Percentiles rank a stretch among this genome's conserved stretches.
Evolutionary conservation across 2,329 filamentous ascomycete species (phyloP).

Genomic region (Macrophomina phaseolina): DNA sequence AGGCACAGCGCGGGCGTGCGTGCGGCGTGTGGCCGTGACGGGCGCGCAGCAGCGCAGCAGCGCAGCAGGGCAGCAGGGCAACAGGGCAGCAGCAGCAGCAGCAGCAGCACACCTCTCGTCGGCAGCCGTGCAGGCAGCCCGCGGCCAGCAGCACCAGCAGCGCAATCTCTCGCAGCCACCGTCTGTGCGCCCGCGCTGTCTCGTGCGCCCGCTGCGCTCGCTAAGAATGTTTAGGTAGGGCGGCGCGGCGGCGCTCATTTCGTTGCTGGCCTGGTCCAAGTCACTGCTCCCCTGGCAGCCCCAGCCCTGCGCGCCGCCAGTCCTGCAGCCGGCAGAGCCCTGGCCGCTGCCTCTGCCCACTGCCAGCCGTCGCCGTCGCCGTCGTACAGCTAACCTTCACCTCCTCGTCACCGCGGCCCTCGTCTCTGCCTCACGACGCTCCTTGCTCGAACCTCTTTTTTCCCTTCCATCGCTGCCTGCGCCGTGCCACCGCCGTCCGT

Average conservation of each 20-base stretch:
- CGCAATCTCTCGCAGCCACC: conserved; percentile 12
- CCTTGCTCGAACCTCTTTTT: conserved; percentile 16
- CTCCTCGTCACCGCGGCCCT: background rate
- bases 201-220: conserved; percentile 15
- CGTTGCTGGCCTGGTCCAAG: conserved; percentile 2
- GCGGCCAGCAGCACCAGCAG: background rate
- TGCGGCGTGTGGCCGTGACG: background rate
- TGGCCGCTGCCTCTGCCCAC: background rate
- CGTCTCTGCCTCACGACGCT: conserved; percentile 6
- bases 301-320: background rate
- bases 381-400: conserved; percentile 14
- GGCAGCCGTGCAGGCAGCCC: no score
- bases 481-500: conserved; percentile 13
- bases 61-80: no score
- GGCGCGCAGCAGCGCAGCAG: background rate
- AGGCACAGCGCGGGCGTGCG: background rate
- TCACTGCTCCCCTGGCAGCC: conserved; percentile 4
- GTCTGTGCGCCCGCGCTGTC: conserved; percentile 18
- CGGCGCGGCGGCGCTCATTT: conserved; percentile 22
- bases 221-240: conserved; percentile 23
- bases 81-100: no score
- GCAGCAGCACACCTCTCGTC: no score
- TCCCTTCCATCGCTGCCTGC: background rate
- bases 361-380: background rate
- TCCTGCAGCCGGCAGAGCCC: conserved; percentile 12